Base-by-base conservation (phyloP, 306 rosid species). In the Datisca glomerata region DNA sequence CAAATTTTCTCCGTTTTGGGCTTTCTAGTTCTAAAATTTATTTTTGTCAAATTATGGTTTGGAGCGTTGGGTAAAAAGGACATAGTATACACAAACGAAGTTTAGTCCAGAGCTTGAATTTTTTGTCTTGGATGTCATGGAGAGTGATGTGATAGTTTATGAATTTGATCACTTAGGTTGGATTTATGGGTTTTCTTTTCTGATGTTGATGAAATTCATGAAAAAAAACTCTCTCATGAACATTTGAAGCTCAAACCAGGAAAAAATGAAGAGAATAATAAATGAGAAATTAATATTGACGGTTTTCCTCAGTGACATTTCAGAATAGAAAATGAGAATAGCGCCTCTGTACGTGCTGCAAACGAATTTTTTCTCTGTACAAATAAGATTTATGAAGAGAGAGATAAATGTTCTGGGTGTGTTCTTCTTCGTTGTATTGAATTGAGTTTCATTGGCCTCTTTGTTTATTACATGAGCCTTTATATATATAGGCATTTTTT, bases 51-150 rank as follows among this genome's bases (percentile, higher is more conserved):
- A 43, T 46, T 34, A 78, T 60, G 29, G 84, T 75, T 14, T 47
- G 53, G 2, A 72, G 94, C 41, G 72, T 75, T 34, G 62, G 6
- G 58, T 16, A 34, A 45, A 55, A 45, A 70, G 55, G 33, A 68
- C 68, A 1, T 73, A 59, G 48, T 72, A 54, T 0, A 74, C 72
- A n/a, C 54, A 22, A 1, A 43, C 45, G 57, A 51, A 78, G 57
- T 63, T 68, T 56, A 71, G 39, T 49, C 61, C 70, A 59, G 68
- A 51, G 70, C 50, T 67, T 41, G 68, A 50, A 13, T 76, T 71
- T 39, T 86, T 85, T 57, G 87, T 81, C 77, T 68, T 69, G 39
- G 94, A 78, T 70, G 81, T 65, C 8, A 43, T 68, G 38, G 47
- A 76, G 43, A 16, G 2, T 16, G 37, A 45, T 49, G 57, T 16